phyloP scores from a whole-genome alignment of 1,139 yeast species.

The Candida glucosophila region DNA sequence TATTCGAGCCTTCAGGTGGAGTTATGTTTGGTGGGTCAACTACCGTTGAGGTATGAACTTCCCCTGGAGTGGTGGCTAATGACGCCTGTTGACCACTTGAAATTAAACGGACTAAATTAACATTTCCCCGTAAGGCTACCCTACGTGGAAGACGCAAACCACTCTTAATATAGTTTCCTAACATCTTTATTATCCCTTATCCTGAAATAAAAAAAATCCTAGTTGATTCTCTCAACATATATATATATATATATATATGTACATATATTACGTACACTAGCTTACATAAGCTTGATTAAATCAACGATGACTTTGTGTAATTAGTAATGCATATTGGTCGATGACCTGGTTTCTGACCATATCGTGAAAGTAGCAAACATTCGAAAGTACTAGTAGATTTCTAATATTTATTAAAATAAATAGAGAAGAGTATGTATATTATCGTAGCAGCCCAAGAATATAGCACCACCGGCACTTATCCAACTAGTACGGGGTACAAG shows the following conservation, averaged over 20 bases:
- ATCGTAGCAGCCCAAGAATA: constrained; percentile 90
- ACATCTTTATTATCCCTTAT: neutral
- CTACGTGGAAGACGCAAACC: no score
- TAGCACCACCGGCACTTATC: constrained; percentile 98
- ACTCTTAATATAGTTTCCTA: neutral
- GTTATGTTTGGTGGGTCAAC: constrained; percentile 11
- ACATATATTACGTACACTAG: no score
- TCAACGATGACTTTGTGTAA: no score
- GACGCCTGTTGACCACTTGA: constrained; percentile 4
- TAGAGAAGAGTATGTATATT: constrained; percentile 36
- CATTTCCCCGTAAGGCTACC: constrained; percentile 1
- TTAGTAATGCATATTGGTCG: no score
- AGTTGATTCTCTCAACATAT: no score
- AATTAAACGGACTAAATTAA: constrained; percentile 4
- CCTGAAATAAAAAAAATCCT: no score
- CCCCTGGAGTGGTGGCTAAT: constrained; percentile 11
- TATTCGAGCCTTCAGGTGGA: constrained; percentile 38
- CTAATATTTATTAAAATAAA: no score
- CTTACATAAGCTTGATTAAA: no score
- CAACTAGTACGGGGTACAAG: constrained; percentile 93
- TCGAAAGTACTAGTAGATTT: no score
- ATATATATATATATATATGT: no score
- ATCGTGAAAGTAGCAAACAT: no score
- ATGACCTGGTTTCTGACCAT: no score
- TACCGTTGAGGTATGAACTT: constrained; percentile 13